These are phyloP conservation scores for Russula earlei DNA, from an alignment of 768 basidiomycete genomes.

Conservation along the genomic window DNA sequence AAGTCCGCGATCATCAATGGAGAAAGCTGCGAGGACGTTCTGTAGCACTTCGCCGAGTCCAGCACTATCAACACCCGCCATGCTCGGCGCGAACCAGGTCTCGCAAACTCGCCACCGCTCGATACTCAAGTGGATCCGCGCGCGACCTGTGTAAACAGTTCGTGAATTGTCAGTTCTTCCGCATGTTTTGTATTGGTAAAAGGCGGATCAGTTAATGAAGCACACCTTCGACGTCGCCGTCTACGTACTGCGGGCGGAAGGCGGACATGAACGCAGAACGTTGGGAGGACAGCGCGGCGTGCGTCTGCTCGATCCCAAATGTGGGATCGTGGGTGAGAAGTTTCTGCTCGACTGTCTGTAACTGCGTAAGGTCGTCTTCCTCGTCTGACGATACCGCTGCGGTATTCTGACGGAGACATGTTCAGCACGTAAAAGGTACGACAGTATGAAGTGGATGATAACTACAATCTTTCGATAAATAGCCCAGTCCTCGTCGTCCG, in stretches of 20 bases:
- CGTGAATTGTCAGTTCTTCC: conserved; percentile 59
- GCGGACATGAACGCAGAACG: conserved; percentile 81
- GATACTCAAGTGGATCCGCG: conserved; percentile 80
- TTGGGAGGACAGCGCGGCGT: conserved; percentile 64
- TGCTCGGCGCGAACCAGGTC: conserved; percentile 70
- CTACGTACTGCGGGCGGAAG: conserved; percentile 72
- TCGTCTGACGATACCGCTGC: conserved; percentile 74
- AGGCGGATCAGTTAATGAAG: background rate
- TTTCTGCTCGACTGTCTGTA: conserved; percentile 69
- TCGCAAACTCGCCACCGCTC: conserved; percentile 85
- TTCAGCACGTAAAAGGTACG: background rate
- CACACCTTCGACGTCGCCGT: conserved; percentile 58
- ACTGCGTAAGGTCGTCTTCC: conserved; percentile 69
- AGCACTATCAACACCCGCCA: conserved; percentile 68
- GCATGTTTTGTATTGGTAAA: conserved; percentile 1
- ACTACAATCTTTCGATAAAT: conserved; percentile 94
- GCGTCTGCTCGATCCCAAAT: conserved; percentile 76
- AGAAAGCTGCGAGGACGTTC: conserved; percentile 67
- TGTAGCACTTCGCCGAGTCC: conserved; percentile 90
- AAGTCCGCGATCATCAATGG: conserved; percentile 52
- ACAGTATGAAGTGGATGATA: background rate
- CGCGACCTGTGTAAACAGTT: conserved; percentile 50
- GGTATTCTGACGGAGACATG: conserved; percentile 42
- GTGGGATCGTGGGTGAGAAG: conserved; percentile 75
- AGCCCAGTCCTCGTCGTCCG: conserved; percentile 93